These are phyloP conservation scores for Barbarea vulgaris DNA, from an alignment of 345 rosid genomes.

Conservation along the genomic window DNA sequence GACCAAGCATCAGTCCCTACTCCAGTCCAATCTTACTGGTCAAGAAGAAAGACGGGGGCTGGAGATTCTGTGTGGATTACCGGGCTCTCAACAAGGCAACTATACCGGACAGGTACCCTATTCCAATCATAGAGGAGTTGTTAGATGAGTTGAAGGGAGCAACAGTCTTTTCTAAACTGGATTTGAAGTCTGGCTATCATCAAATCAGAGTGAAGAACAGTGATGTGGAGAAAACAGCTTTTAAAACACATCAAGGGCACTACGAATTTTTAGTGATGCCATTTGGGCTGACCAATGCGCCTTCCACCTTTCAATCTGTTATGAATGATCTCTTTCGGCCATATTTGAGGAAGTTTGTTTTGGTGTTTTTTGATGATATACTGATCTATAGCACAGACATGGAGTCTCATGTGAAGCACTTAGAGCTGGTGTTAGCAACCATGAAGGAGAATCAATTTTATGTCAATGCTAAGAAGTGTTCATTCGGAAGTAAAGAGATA, in stretches of 20 bases:
- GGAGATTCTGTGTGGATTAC: neutral
- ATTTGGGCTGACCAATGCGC: neutral
- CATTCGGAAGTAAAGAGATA: rapidly evolving
- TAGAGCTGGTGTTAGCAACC: rapidly evolving
- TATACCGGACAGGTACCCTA: rapidly evolving
- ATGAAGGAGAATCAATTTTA: rapidly evolving
- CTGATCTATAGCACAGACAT: rapidly evolving
- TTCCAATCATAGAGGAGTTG: neutral
- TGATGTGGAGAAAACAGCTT: neutral
- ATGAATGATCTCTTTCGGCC: neutral
- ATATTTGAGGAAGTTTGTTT: rapidly evolving
- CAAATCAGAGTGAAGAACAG: rapidly evolving
- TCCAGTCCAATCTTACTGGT: neutral
- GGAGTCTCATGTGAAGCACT: rapidly evolving
- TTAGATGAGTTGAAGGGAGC: neutral
- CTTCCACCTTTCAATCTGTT: neutral
- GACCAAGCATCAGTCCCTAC: neutral
- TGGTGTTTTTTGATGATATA: neutral
- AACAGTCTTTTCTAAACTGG: neutral
- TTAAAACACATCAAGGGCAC: rapidly evolving
- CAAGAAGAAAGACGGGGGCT: neutral
- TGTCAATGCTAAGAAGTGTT: neutral
- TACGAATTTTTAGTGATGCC: neutral
- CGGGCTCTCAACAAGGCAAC: neutral
- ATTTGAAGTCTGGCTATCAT: neutral